Percentiles rank a stretch among this genome's conserved stretches.
Conservation (phyloP, 768 basidiomycete species). For the Calocybe gangraenosa region DNA sequence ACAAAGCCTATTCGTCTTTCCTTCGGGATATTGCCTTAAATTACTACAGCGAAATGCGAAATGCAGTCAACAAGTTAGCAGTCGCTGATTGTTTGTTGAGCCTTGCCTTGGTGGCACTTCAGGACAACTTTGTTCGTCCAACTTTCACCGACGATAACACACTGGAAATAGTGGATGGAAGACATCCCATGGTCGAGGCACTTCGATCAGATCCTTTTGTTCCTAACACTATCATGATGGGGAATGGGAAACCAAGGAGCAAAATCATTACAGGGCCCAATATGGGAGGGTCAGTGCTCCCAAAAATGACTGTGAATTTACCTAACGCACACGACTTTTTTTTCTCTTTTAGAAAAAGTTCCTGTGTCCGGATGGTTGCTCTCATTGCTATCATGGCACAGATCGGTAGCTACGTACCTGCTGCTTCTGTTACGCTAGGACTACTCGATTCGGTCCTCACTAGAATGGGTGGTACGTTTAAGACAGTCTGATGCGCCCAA, state of each 20-base stretch:
- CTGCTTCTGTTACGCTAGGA: conserved; percentile 65
- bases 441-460: conserved; percentile 83
- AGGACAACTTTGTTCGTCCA: conserved; percentile 75
- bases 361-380: conserved; percentile 74
- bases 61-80: conserved; percentile 77
- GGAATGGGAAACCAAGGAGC: conserved; percentile 43
- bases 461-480: conserved; percentile 75
- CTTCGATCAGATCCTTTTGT: conserved; percentile 79
- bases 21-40: conserved; percentile 63
- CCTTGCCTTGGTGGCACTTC: conserved; percentile 74
- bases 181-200: conserved; percentile 92
- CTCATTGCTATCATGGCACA: conserved; percentile 82
- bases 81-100: conserved; percentile 84
- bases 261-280: conserved; percentile 84
- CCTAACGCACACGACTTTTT: too few species aligned
- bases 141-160: conserved; percentile 61
- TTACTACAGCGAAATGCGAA: conserved; percentile 68
- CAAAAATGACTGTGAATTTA: too few species aligned
- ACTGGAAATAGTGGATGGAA: conserved; percentile 75
- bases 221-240: conserved; percentile 73
- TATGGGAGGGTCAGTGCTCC: conserved; percentile 72
- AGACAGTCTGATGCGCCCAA: not conserved
- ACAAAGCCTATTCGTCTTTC: conserved; percentile 63
- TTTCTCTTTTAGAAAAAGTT: conserved; percentile 66
- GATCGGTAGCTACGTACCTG: conserved; percentile 93